A percentile compares a stretch with the other conserved stretches of the same genome.
Evolutionary conservation across 306 rosid genomes (phyloP).

Genomic region (Medicago arabica): DNA sequence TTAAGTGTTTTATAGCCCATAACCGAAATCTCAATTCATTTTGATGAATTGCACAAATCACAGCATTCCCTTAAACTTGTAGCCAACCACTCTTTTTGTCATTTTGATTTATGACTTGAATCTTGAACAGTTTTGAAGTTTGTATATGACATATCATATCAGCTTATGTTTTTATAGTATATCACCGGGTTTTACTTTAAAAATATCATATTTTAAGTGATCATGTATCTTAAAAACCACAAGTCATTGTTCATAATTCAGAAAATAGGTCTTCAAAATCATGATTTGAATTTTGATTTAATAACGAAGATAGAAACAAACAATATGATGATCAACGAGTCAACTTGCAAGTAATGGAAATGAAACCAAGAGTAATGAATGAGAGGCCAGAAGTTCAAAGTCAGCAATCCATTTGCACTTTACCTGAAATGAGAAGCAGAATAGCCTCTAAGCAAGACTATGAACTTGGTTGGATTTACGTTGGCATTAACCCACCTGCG

Average conservation of each 20-base stretch:
- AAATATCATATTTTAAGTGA: background rate
- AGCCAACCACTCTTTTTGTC: background rate
- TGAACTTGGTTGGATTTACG: too few relatives aligned
- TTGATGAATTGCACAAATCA: background rate
- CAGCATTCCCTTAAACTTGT: background rate
- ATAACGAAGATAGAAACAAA: conserved; percentile 15
- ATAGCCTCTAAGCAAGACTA: conserved; percentile 85
- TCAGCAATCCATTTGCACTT: conserved; percentile 16
- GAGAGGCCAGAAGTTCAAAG: conserved; percentile 14
- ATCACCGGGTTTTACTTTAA: background rate
- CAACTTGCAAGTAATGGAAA: conserved; percentile 12
- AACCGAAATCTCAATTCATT: background rate
- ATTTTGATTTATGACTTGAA: background rate
- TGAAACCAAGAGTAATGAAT: background rate
- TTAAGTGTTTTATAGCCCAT: too few relatives aligned
- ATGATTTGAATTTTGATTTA: background rate
- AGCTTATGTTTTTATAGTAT: background rate
- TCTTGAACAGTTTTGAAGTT: background rate
- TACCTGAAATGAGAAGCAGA: conserved; percentile 96
- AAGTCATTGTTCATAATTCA: background rate
- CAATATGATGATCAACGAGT: background rate
- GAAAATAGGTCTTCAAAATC: background rate
- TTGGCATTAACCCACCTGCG: too few relatives aligned
- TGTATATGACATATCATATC: background rate
- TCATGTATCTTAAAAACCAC: background rate